A percentile compares a stretch with the other conserved stretches of the same genome.
Conservation (phyloP, 1,284 basidiomycete genomes). For the Fistulinella staudtii region DNA sequence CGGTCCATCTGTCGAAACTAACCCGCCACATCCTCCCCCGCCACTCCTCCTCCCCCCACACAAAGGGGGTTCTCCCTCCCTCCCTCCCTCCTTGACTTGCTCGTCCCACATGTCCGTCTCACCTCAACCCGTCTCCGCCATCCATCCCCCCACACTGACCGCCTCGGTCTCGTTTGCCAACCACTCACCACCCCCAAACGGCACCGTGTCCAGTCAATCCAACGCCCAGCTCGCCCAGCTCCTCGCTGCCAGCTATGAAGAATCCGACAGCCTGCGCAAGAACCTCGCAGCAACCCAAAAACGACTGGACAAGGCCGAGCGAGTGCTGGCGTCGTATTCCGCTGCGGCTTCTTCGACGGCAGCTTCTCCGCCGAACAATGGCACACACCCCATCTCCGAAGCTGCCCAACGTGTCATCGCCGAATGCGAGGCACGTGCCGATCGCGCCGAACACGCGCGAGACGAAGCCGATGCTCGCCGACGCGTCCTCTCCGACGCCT, state of each 20-base stretch:
- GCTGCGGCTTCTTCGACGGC: slow-evolving; percentile 19
- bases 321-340: slow-evolving; percentile 37
- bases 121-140: slow-evolving; percentile 16
- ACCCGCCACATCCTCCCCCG: too few relatives aligned
- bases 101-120: slow-evolving; percentile 23
- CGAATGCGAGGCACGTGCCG: slow-evolving; percentile 48
- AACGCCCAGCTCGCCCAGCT: slow-evolving; percentile 54
- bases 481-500: slow-evolving; percentile 47
- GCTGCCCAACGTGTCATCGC: slow-evolving; percentile 33
- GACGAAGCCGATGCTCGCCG: slow-evolving; percentile 55
- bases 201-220: slow-evolving; percentile 16
- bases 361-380: slow-evolving; percentile 23
- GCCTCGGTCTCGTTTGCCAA: not conserved
- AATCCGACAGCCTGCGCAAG: slow-evolving; percentile 46
- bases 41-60: not conserved
- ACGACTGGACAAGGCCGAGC: slow-evolving; percentile 53
- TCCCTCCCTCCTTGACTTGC: too few relatives aligned
- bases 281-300: slow-evolving; percentile 42
- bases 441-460: slow-evolving; percentile 47
- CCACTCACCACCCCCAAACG: slow-evolving; percentile 15
- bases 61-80: too few relatives aligned
- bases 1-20: too few relatives aligned
- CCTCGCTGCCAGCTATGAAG: slow-evolving; percentile 48
- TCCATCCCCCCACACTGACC: not conserved
- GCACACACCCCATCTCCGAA: slow-evolving; percentile 27